phyloP scores from a whole-genome alignment of 306 rosid species.

The Arachis stenosperma region DNA sequence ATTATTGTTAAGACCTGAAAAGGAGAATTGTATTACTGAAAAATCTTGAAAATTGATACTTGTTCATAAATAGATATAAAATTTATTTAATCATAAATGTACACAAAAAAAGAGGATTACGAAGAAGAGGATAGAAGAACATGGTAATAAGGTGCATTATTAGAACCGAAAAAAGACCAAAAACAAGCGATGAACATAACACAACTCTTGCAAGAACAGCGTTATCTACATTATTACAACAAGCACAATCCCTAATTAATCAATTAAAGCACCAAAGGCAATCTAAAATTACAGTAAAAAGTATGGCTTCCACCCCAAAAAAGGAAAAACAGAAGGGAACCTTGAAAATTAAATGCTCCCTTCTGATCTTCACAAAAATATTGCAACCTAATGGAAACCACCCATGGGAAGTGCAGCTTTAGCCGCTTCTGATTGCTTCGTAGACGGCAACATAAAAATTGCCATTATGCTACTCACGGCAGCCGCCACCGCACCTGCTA shows the following conservation, averaged over 20 bases:
- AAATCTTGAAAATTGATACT: no score
- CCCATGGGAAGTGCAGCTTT: conserved; percentile 6
- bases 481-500: conserved; percentile 59
- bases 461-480: conserved; percentile 51
- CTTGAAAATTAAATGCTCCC: not conserved
- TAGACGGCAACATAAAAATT: conserved; percentile 55
- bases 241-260: not conserved
- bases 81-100: no score
- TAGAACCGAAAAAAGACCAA: not conserved
- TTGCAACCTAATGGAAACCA: conserved; percentile 36
- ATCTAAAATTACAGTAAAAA: not conserved
- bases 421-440: conserved; percentile 43
- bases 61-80: no score
- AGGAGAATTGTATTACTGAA: not conserved
- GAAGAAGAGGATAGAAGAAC: no score
- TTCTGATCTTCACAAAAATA: not conserved
- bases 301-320: not conserved
- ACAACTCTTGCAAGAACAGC: not conserved
- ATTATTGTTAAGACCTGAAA: not conserved
- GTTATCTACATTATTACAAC: not conserved
- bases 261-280: not conserved
- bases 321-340: not conserved
- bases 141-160: no score
- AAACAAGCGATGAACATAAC: not conserved
- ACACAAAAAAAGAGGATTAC: no score